phyloP scores from a whole-genome alignment of 176 grass and related monocot genomes.

The Rhynchospora pubera region DNA sequence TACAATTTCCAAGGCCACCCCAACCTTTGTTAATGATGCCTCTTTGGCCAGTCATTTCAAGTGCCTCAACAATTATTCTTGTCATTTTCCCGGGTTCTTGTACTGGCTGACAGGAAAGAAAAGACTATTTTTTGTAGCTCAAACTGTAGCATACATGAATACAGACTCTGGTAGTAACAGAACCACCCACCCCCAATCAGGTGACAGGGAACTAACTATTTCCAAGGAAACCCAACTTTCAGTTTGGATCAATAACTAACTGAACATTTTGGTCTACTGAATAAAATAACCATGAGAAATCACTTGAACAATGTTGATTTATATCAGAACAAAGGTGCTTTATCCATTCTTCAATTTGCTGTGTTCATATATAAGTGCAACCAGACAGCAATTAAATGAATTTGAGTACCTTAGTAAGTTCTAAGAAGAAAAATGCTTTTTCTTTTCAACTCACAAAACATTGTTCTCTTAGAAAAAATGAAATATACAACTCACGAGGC shows the following conservation, averaged over 20 bases:
- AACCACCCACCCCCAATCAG: not conserved
- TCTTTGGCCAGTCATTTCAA: constrained; percentile 74
- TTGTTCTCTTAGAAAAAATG: not conserved
- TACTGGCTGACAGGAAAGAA: constrained; percentile 54
- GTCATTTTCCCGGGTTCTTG: constrained; percentile 96
- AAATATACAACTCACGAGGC: constrained; percentile 66
- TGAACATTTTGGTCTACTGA: not conserved
- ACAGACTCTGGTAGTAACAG: not conserved
- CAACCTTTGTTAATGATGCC: constrained; percentile 97
- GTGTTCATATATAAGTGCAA: not conserved
- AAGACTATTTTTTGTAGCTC: not conserved
- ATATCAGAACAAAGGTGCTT: not conserved
- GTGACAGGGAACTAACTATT: not conserved
- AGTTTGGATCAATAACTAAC: not conserved
- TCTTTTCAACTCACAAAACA: not conserved
- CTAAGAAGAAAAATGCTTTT: too few species aligned
- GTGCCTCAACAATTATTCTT: constrained; percentile 68
- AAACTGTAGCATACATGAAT: not conserved
- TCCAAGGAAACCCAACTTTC: not conserved
- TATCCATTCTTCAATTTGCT: not conserved
- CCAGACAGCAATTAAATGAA: not conserved
- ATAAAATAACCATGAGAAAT: not conserved
- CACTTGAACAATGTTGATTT: not conserved
- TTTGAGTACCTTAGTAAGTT: not conserved
- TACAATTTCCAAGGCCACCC: constrained; percentile 97